Conservation (phyloP, 176 grass and related monocot species). For the Dactylis glomerata region DNA sequence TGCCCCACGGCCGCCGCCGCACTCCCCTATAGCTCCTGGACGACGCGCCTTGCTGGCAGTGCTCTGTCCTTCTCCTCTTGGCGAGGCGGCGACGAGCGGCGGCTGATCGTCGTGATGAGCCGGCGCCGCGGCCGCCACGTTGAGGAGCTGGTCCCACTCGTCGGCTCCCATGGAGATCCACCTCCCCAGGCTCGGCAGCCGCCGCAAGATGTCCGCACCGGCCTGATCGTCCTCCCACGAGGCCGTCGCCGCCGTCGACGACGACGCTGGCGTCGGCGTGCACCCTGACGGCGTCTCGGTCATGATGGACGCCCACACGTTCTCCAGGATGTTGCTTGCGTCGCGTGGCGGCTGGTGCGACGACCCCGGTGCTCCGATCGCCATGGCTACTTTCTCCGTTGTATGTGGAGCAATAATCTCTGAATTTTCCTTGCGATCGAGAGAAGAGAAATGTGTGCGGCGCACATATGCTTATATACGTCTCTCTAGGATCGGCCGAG, state of each 20-base stretch:
- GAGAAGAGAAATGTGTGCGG: not conserved
- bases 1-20: constrained; percentile 73
- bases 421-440: not conserved
- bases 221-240: not conserved
- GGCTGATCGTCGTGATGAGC: not conserved
- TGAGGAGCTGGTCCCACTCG: constrained; percentile 63
- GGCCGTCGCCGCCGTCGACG: not conserved
- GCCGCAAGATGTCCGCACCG: constrained; percentile 22
- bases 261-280: not conserved
- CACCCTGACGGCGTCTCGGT: not conserved
- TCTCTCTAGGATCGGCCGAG: not conserved
- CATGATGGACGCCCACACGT: constrained; percentile 57
- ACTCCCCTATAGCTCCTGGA: constrained; percentile 52
- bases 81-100: not conserved
- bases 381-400: constrained; percentile 34
- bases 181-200: constrained; percentile 64
- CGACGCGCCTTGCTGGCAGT: not conserved
- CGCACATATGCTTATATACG: constrained; percentile 22
- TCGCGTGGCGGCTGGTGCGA: constrained; percentile 1
- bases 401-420: not conserved
- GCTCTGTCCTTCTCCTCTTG: not conserved
- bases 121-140: not conserved
- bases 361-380: constrained; percentile 28
- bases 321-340: constrained; percentile 43
- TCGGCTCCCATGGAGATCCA: constrained; percentile 81